Evolutionary conservation across 805 yeast genomes (phyloP).

Genomic region (Metschnikowia colocasiae): DNA sequence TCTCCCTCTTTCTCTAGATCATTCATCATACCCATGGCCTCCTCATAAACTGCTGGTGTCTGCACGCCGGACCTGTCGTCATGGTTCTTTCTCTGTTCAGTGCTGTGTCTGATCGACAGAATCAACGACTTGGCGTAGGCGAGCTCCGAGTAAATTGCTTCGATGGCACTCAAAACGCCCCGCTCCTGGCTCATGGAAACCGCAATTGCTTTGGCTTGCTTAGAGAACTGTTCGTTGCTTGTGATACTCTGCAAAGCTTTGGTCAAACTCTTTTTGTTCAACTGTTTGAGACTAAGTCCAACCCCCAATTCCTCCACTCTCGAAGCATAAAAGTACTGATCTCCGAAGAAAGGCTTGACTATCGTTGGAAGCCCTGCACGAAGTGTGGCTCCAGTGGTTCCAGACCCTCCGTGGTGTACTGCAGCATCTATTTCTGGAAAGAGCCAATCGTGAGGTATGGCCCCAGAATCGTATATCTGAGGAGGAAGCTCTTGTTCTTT

Average conservation of each 20-base stretch:
- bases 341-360: conserved; percentile 93
- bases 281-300: conserved; percentile 66
- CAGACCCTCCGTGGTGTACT: conserved; percentile 97
- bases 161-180: conserved; percentile 77
- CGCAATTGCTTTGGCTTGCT: conserved; percentile 63
- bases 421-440: conserved; percentile 88
- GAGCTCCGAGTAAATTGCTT: conserved; percentile 70
- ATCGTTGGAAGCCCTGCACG: conserved; percentile 86
- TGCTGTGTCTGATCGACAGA: conserved; percentile 39
- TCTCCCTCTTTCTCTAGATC: conserved; percentile 11
- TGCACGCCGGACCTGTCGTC: conserved; percentile 26
- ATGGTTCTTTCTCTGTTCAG: conserved; percentile 22
- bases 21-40: conserved; percentile 7
- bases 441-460: conserved; percentile 91
- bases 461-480: conserved; percentile 64
- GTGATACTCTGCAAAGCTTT: conserved; percentile 70
- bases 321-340: conserved; percentile 87
- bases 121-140: conserved; percentile 69
- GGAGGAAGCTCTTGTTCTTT: conserved; percentile 54
- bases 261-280: conserved; percentile 60
- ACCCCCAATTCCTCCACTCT: conserved; percentile 87
- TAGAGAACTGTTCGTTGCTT: conserved; percentile 60
- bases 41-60: conserved; percentile 26
- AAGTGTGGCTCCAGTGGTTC: conserved; percentile 90
- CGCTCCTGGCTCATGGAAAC: conserved; percentile 63